Evolutionary conservation across 192 early-diverging fungal species (phyloP), one percentile per base, ranked within the genome.

Genomic region (Backusella tarrabulga): DNA sequence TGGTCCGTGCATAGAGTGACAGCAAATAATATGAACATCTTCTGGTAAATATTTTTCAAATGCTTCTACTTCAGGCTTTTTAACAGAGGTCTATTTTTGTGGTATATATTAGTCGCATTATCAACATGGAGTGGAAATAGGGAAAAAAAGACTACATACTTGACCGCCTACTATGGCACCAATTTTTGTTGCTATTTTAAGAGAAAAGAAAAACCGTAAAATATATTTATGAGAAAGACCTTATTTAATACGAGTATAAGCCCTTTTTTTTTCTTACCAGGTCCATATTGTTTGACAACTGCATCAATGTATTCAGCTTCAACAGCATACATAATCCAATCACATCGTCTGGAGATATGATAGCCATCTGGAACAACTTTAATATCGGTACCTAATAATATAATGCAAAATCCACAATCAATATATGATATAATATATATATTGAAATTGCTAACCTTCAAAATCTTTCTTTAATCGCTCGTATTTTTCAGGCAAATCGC

Each of bases 1-100:
- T 0, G 97, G 97, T 4, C 97, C 97, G 75, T 99, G 97, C 87
- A 99, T 90, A 2, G 95, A 97, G 79, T 99, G 97, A 67, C 93
- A 95, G 6, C 95, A 93, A 7, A 99, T 90, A 69, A 99, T 97
- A 78, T 96, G 90, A 26, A 95, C 95, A 83, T 99, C 97, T 1
- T 77, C 66, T 0, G 97, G 97, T 29, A 99, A 74, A 81, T 95
- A 86, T 76, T 88, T 87, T 29, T 95, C 93, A 75, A 99, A 98
- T 3, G 97, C 97, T 2, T 68, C 80, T 73, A 99, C 94, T 85
- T 99, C 97, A 0, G 95, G 96, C 73, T 92, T 90, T 83, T 99
- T 99, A 11, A 99, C 95, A 4, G 97, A 98, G 26, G 97, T 98
- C 87, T 93, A 71, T 23, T 52, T 23, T 15, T 42, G 36, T 17